These are phyloP conservation scores for Thalassiosira hispida DNA, from an alignment of 352 stramenopile species.

Conservation along the genomic window DNA sequence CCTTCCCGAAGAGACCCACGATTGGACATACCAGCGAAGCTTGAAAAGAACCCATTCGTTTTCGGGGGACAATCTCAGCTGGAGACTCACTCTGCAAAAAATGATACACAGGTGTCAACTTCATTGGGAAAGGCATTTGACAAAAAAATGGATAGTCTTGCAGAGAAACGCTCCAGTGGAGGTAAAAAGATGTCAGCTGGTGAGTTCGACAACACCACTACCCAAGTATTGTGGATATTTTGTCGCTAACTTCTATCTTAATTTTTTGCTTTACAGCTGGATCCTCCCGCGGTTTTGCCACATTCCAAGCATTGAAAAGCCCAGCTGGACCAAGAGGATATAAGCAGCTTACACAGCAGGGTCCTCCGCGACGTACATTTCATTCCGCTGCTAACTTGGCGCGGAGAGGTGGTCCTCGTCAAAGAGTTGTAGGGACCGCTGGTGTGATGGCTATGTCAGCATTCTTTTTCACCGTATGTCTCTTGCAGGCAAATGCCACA, in stretches of 20 bases:
- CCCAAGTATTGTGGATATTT: neutral
- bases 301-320: constrained; percentile 2
- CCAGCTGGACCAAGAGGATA: neutral
- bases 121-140: neutral
- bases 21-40: constrained; percentile 51
- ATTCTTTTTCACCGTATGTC: constrained; percentile 45
- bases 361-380: constrained; percentile 22
- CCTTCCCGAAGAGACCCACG: constrained; percentile 54
- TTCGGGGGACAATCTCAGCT: constrained; percentile 35
- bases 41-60: constrained; percentile 73
- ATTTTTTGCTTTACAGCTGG: neutral
- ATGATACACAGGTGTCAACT: neutral
- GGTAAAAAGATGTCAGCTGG: constrained; percentile 15
- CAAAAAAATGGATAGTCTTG: constrained; percentile 13
- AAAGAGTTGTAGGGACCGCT: constrained; percentile 32
- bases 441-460: constrained; percentile 42
- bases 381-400: constrained; percentile 15
- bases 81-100: neutral
- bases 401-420: constrained; percentile 29
- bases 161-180: constrained; percentile 11
- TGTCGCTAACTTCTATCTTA: neutral
- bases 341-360: neutral
- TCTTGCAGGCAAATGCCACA: constrained; percentile 26
- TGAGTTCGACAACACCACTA: neutral
- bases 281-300: constrained; percentile 35